A percentile compares a stretch with the other conserved stretches of the same genome.
Conservation (phyloP, 2,329 filamentous ascomycete genomes). For the Alternaria tenuissima region DNA sequence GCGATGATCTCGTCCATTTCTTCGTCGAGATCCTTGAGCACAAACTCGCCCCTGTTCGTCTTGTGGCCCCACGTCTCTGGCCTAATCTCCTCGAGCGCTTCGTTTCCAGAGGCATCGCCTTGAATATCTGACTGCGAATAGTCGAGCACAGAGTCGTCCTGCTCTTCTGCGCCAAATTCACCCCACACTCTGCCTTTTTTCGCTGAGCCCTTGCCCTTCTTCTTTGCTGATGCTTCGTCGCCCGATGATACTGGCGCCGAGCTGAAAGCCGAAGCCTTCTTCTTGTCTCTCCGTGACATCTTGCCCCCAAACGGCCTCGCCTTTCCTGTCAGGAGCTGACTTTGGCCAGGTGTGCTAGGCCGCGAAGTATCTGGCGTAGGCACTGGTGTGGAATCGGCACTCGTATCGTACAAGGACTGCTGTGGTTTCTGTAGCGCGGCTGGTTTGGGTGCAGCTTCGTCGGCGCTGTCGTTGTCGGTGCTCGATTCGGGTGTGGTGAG, state of each 20-base stretch:
- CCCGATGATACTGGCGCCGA: slow-evolving; percentile 78
- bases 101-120: slow-evolving; percentile 60
- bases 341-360: slow-evolving; percentile 74
- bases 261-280: slow-evolving; percentile 63
- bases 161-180: slow-evolving; percentile 87
- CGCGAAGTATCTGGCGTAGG: slow-evolving; percentile 79
- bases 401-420: slow-evolving; percentile 55
- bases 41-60: slow-evolving; percentile 88
- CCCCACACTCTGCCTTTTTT: slow-evolving; percentile 96
- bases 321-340: slow-evolving; percentile 76
- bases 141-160: slow-evolving; percentile 79
- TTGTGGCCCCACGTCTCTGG: slow-evolving; percentile 83
- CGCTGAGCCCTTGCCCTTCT: slow-evolving; percentile 66
- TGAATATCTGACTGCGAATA: slow-evolving; percentile 75
- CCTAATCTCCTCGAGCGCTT: slow-evolving; percentile 76
- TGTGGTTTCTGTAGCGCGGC: slow-evolving; percentile 59
- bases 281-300: slow-evolving; percentile 81
- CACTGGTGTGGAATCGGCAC: slow-evolving; percentile 74
- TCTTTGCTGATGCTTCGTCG: slow-evolving; percentile 72
- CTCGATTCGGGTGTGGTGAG: slow-evolving; percentile 58
- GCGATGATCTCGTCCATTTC: slow-evolving; percentile 91
- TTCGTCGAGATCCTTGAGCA: slow-evolving; percentile 90
- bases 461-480: slow-evolving; percentile 58
- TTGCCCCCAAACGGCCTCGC: slow-evolving; percentile 73
- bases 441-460: slow-evolving; percentile 62